Evolutionary conservation across 352 stramenopile genomes (phyloP).

Genomic region (Phytophthora cryptogea): DNA sequence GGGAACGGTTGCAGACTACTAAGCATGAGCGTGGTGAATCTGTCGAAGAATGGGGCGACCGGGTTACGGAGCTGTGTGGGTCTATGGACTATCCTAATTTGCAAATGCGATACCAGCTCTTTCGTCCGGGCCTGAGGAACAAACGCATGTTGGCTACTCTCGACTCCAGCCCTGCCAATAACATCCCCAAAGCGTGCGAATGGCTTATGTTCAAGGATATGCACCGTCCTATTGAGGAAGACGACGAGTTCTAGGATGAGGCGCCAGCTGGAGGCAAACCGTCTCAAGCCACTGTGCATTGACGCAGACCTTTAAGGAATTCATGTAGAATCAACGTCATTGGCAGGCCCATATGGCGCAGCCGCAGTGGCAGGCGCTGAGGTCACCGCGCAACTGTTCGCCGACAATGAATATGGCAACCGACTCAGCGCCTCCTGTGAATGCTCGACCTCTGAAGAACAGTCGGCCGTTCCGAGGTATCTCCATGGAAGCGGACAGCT

Average conservation of each 20-base stretch:
- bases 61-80: conserved; percentile 2
- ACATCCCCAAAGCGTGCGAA: not conserved
- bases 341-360: not conserved
- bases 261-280: not conserved
- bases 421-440: too few species aligned
- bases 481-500: too few species aligned
- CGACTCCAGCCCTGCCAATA: not conserved
- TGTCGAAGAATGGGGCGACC: conserved; percentile 2
- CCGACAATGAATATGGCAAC: not conserved
- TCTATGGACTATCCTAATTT: conserved; percentile 3
- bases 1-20: not conserved
- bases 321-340: not conserved
- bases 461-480: too few species aligned
- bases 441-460: too few species aligned
- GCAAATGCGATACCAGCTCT: conserved; percentile 1
- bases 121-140: not conserved
- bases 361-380: not conserved
- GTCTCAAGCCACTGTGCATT: too few species aligned
- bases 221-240: not conserved
- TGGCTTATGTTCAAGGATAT: conserved; percentile 7
- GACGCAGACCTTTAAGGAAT: not conserved
- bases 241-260: not conserved
- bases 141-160: not conserved
- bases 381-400: not conserved
- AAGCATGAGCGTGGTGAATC: not conserved